phyloP scores from a whole-genome alignment of 352 stramenopile genomes.

The Globisporangium apiculatum region DNA sequence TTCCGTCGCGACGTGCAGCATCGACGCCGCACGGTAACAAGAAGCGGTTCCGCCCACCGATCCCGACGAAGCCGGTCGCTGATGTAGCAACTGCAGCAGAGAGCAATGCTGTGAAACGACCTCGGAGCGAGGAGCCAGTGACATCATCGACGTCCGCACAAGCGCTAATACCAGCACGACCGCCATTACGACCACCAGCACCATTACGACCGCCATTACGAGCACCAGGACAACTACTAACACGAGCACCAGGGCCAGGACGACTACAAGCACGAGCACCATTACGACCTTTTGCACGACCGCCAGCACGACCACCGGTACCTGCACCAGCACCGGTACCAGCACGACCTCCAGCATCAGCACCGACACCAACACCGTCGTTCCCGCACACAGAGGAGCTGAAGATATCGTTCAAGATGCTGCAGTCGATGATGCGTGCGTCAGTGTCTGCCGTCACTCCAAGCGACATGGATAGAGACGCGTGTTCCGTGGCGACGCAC shows the following conservation, averaged over 20 bases:
- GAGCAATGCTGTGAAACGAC: slow-evolving; percentile 11
- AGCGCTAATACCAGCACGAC: not conserved
- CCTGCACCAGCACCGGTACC: no score
- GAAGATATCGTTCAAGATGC: slow-evolving; percentile 31
- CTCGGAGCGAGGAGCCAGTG: slow-evolving; percentile 10
- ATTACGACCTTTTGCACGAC: no score
- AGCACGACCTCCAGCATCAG: not conserved
- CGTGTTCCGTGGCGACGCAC: not conserved
- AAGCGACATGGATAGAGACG: slow-evolving; percentile 2
- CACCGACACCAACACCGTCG: not conserved
- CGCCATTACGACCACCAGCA: no score
- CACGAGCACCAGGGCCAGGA: no score
- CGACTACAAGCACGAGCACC: no score
- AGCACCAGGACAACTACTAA: no score
- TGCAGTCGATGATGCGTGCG: slow-evolving; percentile 9
- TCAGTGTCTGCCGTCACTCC: not conserved
- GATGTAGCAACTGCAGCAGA: slow-evolving; percentile 3
- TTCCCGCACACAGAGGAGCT: slow-evolving; percentile 33
- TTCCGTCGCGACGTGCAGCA: slow-evolving; percentile 1
- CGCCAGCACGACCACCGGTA: no score
- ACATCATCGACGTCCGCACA: not conserved
- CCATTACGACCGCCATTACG: no score
- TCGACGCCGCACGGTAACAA: slow-evolving; percentile 3
- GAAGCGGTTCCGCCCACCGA: slow-evolving; percentile 32
- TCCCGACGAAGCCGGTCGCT: slow-evolving; percentile 26